phyloP scores from a whole-genome alignment of 1,284 basidiomycete genomes.

The Ceraceosorus guamensis region DNA sequence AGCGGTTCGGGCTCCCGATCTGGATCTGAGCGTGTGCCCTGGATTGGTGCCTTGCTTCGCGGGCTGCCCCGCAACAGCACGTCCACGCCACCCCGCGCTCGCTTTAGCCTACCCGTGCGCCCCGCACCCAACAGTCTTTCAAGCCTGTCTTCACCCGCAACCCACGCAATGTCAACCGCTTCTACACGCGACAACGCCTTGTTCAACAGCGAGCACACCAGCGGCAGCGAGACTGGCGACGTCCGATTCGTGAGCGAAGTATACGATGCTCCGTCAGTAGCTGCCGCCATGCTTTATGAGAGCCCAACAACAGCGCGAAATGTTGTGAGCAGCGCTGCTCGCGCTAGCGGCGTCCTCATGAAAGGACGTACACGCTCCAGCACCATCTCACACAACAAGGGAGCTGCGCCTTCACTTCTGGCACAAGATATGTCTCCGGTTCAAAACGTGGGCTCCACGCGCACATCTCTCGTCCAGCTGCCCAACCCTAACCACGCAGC shows the following conservation, averaged over 20 bases:
- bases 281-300: no score
- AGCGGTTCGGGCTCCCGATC: no score
- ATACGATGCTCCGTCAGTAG: no score
- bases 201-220: no score
- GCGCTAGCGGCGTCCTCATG: background rate
- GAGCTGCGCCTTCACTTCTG: no score
- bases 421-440: no score
- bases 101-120: background rate
- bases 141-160: background rate
- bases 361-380: no score
- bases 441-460: no score
- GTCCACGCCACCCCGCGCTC: background rate
- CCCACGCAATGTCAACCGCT: background rate
- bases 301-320: no score
- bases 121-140: background rate
- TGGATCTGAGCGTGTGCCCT: background rate
- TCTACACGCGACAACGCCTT: no score
- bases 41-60: background rate
- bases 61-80: conserved; percentile 1
- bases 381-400: no score
- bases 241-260: background rate
- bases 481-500: background rate
- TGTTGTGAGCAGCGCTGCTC: no score
- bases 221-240: background rate
- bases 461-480: background rate